Evolutionary conservation across 768 basidiomycete species (phyloP), one percentile per base, ranked within the genome.

Genomic region (Suillus hirtellus): DNA sequence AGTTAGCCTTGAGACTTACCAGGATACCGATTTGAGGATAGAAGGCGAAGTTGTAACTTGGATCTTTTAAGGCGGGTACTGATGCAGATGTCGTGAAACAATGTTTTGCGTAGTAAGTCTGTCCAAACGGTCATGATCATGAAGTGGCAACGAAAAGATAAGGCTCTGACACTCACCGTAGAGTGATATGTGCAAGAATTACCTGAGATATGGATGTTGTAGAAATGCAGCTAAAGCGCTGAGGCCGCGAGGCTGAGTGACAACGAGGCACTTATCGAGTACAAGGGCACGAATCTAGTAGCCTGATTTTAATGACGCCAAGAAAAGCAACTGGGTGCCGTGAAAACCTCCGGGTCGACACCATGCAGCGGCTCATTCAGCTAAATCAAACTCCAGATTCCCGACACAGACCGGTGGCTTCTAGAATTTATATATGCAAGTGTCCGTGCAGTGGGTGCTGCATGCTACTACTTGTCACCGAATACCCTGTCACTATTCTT

Each of bases 371-470:
- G 40, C 42, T 96, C 24, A 87, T 96, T 49, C 95, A 98, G 72
- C 84, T 99, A 47, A 99, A 99, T 19, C 5, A 75, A 96, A 99
- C 72, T 90, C 95, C 35, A 89, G 82, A 52, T 98, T 99, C 73
- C 92, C 93, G 3, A 44, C 19, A 44, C 43, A 3, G 3, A 19
- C n/a, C n/a, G n/a, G n/a, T 43, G 17, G 42, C 5, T 40, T 40
- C 40, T 15, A 40, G n/a, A n/a, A n/a, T n/a, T n/a, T 15, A 6
- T 40, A 43, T 43, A 4, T 7, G n/a, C n/a, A 43, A 43, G 15
- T 19, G 17, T 19, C 17, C 17, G 12, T 43, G 7, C 42, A 43
- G 42, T 43, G 17, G 42, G 17, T 17, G 6, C 42, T 8, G 42
- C 6, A 43, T 19, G 43, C 43, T 43, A 43, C 43, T 19, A 43